Evolutionary conservation across 2,329 filamentous ascomycete species (phyloP), one percentile per base, ranked within the genome.

Genomic region (Nigrospora osmanthi): DNA sequence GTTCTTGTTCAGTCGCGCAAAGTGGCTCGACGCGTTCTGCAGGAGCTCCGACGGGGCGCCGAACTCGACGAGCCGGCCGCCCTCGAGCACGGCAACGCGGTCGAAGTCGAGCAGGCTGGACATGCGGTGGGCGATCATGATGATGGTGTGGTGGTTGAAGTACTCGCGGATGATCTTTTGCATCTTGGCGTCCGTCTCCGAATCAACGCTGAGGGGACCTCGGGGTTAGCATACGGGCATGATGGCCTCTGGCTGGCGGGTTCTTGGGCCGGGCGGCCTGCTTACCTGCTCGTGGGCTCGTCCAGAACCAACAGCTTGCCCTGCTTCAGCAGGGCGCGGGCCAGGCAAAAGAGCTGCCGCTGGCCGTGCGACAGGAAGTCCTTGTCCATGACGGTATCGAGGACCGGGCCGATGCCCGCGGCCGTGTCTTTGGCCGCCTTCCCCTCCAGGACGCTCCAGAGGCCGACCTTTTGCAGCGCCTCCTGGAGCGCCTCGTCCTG

Each of bases 291-390:
- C 5, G 51, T 52, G 14, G 48, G 47, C 54, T 85, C 81, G 53
- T 85, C 81, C 55, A 85, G 70, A 42, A 85, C 75, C 11, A 85
- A 67, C 49, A 85, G 73, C 0, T 76, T 65, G 47, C 76, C 80
- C n/a, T 75, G 63, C 10, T 80, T 62, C 39, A 85, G 59, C 43
- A 85, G 71, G 0, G 81, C 80, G n/a, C 81, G 60, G 0, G 80
- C 76, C 1, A 85, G 65, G 0, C 80, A 80, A 3, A 85, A 77
- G 0, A 85, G 67, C 54, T 85, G 81, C 39, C 80, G 64, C 56
- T 85, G 80, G 1, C 81, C 81, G 54, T 85, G 81, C 10, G 63
- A 56, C 5, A 84, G 62, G 39, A 42, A 39, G 7, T 46, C 40
- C n/a, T 34, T 35, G 35, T 48, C 38, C 40, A 49, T 42, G 14